Evolutionary conservation across 2,329 filamentous ascomycete species (phyloP).

Genomic region (Monilinia vaccinii-corymbosi): DNA sequence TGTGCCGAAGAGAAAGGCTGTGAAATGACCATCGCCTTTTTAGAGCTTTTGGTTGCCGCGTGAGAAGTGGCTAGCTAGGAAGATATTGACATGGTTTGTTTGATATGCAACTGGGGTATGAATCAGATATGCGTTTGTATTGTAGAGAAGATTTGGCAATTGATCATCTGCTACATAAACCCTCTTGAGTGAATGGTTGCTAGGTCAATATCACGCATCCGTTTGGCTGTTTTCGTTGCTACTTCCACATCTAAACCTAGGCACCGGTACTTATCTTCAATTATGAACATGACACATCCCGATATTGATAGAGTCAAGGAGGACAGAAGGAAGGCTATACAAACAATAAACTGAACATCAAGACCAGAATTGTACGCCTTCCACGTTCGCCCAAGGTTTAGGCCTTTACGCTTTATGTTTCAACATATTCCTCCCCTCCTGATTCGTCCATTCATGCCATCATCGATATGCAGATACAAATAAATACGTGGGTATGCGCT

Average conservation of each 20-base stretch:
- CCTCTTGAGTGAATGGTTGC: too few species aligned
- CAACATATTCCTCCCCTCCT: neutral
- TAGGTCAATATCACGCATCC: neutral
- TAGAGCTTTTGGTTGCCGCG: neutral
- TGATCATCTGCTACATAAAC: too few species aligned
- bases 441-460: neutral
- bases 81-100: neutral
- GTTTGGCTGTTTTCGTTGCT: neutral
- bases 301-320: neutral
- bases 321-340: neutral
- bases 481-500: neutral
- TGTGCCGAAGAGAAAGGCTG: too few species aligned
- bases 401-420: slow-evolving; percentile 4
- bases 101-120: neutral
- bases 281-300: neutral
- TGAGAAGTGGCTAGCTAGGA: neutral
- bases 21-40: too few species aligned
- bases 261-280: neutral
- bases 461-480: neutral
- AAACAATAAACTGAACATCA: neutral
- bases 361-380: neutral
- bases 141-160: too few species aligned
- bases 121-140: slow-evolving; percentile 1
- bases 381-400: neutral
- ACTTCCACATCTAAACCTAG: too few species aligned